Percentiles rank a stretch among this genome's conserved stretches.
phyloP scores from a whole-genome alignment of 2,329 filamentous ascomycete species.

The Aspergillus costaricaensis region DNA sequence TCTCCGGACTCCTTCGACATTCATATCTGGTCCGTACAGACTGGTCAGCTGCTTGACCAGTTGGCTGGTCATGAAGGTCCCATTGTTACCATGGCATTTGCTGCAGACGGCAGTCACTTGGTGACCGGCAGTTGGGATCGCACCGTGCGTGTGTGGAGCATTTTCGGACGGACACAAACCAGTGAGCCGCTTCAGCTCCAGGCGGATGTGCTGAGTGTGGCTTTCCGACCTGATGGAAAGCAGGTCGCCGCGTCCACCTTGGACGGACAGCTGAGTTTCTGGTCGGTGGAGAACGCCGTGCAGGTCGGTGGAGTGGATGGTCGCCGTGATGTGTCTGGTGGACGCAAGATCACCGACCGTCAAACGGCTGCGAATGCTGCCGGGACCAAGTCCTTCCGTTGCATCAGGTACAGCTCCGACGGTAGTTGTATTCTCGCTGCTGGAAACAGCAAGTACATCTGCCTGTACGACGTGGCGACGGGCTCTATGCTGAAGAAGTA shows the following conservation, averaged over 20 bases:
- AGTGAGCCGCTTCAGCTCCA: constrained; percentile 92
- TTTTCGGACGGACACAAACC: constrained; percentile 90
- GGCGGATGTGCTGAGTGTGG: constrained; percentile 83
- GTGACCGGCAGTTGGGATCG: constrained; percentile 96
- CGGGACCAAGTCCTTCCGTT: constrained; percentile 86
- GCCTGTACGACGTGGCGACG: constrained; percentile 90
- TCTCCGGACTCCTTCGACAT: constrained; percentile 96
- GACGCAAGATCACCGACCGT: constrained; percentile 83
- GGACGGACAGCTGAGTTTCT: constrained; percentile 93
- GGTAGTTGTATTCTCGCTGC: constrained; percentile 86
- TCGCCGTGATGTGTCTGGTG: constrained; percentile 87
- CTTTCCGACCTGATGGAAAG: constrained; percentile 84
- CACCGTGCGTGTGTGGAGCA: constrained; percentile 93
- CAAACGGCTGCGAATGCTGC: constrained; percentile 87
- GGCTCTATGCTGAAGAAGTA: constrained; percentile 92
- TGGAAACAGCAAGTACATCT: constrained; percentile 98
- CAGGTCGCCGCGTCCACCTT: constrained; percentile 90
- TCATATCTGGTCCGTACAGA: constrained; percentile 98
- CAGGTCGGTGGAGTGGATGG: constrained; percentile 87
- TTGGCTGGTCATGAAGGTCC: constrained; percentile 92
- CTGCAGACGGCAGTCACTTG: constrained; percentile 78
- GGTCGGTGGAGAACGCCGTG: constrained; percentile 83
- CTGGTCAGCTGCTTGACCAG: constrained; percentile 88
- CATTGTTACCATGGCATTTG: constrained; percentile 83
- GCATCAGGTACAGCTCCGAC: constrained; percentile 87